phyloP scores from a whole-genome alignment of 345 rosid species.

The Euclidium syriacum region DNA sequence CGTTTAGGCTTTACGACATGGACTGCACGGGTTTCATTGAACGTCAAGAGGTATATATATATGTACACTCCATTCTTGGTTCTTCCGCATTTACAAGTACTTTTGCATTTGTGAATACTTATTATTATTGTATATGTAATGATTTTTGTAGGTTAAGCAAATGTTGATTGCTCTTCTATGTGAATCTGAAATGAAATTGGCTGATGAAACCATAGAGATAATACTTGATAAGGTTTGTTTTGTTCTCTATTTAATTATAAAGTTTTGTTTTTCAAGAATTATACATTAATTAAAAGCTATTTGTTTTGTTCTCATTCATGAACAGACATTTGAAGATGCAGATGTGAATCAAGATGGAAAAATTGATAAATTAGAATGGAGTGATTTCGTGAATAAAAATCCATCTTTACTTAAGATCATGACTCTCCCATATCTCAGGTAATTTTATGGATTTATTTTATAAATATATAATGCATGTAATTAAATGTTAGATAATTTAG shows the following conservation, averaged over 20 bases:
- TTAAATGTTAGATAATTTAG: background rate
- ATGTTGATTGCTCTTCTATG: conserved; percentile 96
- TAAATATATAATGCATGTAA: too few relatives aligned
- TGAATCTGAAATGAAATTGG: conserved; percentile 94
- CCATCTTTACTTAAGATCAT: conserved; percentile 88
- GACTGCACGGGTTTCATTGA: conserved; percentile 86
- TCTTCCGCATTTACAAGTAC: too few relatives aligned
- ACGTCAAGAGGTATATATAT: conserved; percentile 80
- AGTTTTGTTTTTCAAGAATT: background rate
- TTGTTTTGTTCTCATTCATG: background rate
- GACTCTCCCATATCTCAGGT: conserved; percentile 97
- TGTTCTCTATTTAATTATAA: background rate
- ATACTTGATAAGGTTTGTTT: conserved; percentile 90
- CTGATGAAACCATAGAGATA: conserved; percentile 92
- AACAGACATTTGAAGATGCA: conserved; percentile 89
- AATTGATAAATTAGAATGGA: conserved; percentile 86
- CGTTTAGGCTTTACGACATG: conserved; percentile 92
- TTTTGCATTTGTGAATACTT: too few relatives aligned
- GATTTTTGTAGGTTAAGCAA: conserved; percentile 76
- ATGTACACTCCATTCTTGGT: too few relatives aligned
- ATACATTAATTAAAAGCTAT: background rate
- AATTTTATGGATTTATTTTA: background rate
- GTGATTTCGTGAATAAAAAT: conserved; percentile 68
- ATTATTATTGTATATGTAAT: background rate
- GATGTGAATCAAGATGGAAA: conserved; percentile 80